Base-by-base conservation (phyloP, 768 basidiomycete genomes). In the Suillus luteus region DNA sequence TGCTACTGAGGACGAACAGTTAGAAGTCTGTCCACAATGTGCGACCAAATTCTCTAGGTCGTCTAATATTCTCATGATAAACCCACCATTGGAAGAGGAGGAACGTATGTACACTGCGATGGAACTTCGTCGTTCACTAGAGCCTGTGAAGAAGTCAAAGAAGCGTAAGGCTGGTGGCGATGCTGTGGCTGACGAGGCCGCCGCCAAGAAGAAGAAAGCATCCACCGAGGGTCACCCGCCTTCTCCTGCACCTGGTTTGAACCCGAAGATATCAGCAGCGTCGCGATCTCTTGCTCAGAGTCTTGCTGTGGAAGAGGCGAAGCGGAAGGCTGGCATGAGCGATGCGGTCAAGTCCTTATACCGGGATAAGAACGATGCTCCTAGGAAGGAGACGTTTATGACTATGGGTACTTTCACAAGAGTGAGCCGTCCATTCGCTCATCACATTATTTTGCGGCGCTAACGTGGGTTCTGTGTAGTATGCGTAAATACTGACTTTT, bases 371-470 rank as follows among this genome's bases (percentile, higher is more conserved):
- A 85, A 86, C 63, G 83, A 85, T 24, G 82, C 80, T 17, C 77
- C 82, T 59, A 82, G 79, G 72, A 93, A 94, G 72, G 91, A 91
- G 77, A 95, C 92, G 7, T 96, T 95, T 69, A 93, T 93, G 84
- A 96, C 94, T 1, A 91, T 89, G 84, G 87, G 89, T 19, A 96
- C 95, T 14, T 97, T 96, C 68, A 96, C 91, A 10, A 85, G 95
- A 78, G 94, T 95, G 72, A 76, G 94, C 80, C 3, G 1, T 22
- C 44, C 19, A 22, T 35, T 22, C 4, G 8, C 9, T 22, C 37
- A 5, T 35, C 12, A 4, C 15, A 5, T 35, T 9, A 4, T 10
- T 55, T 33, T 5, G 6, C 8, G 3, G 35, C 24, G 15, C 37
- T 31, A 19, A 64, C 55, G 8, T 14, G n/a, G 22, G 31, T 43